A percentile compares a stretch with the other conserved stretches of the same genome.
Conservation (phyloP, 768 basidiomycete species). For the Boletus coccyginus region DNA sequence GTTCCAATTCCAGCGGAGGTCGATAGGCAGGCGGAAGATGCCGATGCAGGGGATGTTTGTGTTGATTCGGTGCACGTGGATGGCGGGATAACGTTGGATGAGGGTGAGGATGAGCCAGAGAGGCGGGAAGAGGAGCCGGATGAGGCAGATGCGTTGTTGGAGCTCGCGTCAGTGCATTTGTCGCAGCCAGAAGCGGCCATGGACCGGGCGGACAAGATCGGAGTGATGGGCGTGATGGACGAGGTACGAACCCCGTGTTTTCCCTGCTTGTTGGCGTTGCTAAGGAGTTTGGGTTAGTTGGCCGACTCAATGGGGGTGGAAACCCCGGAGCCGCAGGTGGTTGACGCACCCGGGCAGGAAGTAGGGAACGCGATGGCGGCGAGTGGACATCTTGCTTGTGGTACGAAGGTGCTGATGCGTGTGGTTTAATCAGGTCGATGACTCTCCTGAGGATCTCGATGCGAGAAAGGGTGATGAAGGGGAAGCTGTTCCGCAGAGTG, state of each 20-base stretch:
- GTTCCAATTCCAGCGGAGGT: background rate
- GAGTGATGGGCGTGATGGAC: background rate
- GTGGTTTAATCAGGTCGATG: background rate
- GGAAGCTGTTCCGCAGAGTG: background rate
- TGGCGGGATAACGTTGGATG: background rate
- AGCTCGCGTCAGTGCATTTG: slow-evolving; percentile 27
- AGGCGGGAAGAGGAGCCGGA: background rate
- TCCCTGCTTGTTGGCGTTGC: background rate
- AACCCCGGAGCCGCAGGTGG: background rate
- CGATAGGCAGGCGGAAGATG: background rate
- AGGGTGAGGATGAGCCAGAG: background rate
- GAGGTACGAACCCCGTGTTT: slow-evolving; percentile 10
- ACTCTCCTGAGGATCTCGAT: background rate
- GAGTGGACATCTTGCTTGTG: background rate
- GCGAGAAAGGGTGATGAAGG: background rate
- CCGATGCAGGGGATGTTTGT: background rate
- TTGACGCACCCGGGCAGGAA: background rate
- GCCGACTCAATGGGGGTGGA: background rate
- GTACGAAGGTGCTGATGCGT: background rate
- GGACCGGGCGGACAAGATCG: background rate
- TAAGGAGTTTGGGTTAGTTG: slow-evolving; percentile 5
- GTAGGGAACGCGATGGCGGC: slow-evolving; percentile 1
- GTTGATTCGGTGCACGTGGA: background rate
- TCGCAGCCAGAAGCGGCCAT: background rate
- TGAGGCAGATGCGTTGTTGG: slow-evolving; percentile 20